Evolutionary conservation across 2,329 filamentous ascomycete genomes (phyloP).

Genomic region (Plenodomus biglobosus): DNA sequence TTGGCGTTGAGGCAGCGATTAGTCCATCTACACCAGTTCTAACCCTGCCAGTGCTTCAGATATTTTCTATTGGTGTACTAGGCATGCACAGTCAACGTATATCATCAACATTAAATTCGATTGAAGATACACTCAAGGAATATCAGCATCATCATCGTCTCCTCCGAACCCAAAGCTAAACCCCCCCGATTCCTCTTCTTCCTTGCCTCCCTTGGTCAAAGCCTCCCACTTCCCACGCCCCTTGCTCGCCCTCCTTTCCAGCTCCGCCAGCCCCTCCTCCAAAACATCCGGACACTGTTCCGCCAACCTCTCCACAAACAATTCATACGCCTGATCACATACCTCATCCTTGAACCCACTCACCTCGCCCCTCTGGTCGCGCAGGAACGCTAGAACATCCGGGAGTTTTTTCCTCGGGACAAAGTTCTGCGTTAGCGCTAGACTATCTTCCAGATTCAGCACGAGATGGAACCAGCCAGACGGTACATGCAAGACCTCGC

Average conservation of each 20-base stretch:
- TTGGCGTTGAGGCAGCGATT: too few relatives aligned
- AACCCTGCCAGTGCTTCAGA: too few relatives aligned
- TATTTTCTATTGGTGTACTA: too few relatives aligned
- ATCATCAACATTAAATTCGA: too few relatives aligned
- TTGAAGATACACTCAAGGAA: conserved; percentile 34
- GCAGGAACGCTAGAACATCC: conserved; percentile 77
- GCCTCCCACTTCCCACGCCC: conserved; percentile 75
- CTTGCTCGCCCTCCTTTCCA: conserved; percentile 71
- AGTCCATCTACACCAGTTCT: too few relatives aligned
- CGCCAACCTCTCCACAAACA: conserved; percentile 71
- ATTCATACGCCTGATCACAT: conserved; percentile 65
- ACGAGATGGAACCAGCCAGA: conserved; percentile 97
- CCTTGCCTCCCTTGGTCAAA: conserved; percentile 61
- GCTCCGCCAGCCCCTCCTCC: conserved; percentile 62
- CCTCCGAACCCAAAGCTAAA: conserved; percentile 66
- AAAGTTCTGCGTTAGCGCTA: conserved; percentile 95
- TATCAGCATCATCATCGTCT: conserved; percentile 52
- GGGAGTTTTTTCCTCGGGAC: conserved; percentile 74
- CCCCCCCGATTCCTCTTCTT: conserved; percentile 45
- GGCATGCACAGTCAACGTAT: too few relatives aligned
- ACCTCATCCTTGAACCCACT: conserved; percentile 79
- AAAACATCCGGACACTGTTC: conserved; percentile 65
- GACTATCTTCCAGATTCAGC: conserved; percentile 79
- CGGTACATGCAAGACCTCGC: conserved; percentile 89
- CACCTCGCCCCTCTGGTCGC: conserved; percentile 80